Conservation (phyloP, 208 protist species). For the Tritrichomonas musculus region DNA sequence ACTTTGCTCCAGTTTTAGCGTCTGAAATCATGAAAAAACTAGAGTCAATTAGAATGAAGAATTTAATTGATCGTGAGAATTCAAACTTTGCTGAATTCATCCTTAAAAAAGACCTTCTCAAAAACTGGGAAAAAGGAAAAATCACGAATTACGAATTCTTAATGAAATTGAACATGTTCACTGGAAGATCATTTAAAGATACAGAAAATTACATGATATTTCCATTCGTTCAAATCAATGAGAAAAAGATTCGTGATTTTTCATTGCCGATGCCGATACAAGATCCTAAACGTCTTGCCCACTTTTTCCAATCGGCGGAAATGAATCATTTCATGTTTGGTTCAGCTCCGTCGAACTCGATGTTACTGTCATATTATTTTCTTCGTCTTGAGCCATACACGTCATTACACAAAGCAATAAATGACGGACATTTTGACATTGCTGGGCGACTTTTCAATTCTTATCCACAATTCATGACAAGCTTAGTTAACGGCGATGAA, state of each 20-base stretch:
- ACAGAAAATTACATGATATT: background rate
- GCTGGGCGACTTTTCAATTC: background rate
- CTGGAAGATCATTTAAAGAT: background rate
- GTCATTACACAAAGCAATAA: background rate
- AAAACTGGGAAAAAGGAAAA: background rate
- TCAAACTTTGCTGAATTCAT: background rate
- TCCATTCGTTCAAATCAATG: background rate
- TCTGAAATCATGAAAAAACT: background rate
- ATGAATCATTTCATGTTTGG: background rate
- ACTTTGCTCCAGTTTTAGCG: background rate
- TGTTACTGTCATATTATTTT: background rate
- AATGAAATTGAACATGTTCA: background rate
- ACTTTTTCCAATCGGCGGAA: background rate
- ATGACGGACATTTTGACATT: background rate
- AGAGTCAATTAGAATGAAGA: background rate
- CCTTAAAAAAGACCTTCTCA: background rate
- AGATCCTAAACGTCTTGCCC: background rate
- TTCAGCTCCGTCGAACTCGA: background rate
- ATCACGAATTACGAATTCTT: background rate
- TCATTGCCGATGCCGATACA: background rate
- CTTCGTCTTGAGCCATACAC: background rate
- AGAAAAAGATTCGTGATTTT: background rate
- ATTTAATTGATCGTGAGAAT: no score
- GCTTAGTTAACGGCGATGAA: background rate
- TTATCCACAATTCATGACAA: background rate